phyloP scores from a whole-genome alignment of 2,329 filamentous ascomycete genomes.

The Alternaria viburni region DNA sequence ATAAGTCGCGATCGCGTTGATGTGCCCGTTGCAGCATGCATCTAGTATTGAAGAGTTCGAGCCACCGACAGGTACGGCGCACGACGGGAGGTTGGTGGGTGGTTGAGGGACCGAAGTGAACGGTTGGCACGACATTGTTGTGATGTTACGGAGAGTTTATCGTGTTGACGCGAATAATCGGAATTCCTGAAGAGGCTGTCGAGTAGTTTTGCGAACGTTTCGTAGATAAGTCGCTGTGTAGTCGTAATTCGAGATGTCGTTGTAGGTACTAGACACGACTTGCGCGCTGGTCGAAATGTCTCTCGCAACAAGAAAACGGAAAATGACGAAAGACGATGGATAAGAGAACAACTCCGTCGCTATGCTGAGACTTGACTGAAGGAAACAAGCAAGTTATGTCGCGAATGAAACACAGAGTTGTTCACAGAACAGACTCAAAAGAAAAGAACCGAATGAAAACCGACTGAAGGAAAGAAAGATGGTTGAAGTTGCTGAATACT shows the following conservation, averaged over 20 bases:
- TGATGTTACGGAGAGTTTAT: background rate
- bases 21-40: constrained; percentile 39
- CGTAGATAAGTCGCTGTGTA: background rate
- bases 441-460: constrained; percentile 9
- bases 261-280: constrained; percentile 1
- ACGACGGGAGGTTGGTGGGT: constrained; percentile 28
- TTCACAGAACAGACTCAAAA: constrained; percentile 26
- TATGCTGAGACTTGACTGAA: constrained; percentile 10
- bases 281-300: background rate
- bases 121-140: constrained; percentile 20
- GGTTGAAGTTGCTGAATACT: constrained; percentile 8
- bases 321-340: background rate
- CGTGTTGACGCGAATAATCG: background rate
- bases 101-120: constrained; percentile 27
- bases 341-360: background rate
- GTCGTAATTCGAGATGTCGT: background rate
- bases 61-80: constrained; percentile 35
- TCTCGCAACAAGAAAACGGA: background rate
- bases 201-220: background rate
- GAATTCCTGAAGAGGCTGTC: background rate
- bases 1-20: constrained; percentile 34
- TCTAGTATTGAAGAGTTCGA: constrained; percentile 38
- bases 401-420: constrained; percentile 3
- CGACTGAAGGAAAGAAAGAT: constrained; percentile 11
- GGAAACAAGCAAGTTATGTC: background rate